These are phyloP conservation scores for Talaromyces wortmannii DNA, from an alignment of 495 filamentous ascomycete genomes.

Conservation along the genomic window DNA sequence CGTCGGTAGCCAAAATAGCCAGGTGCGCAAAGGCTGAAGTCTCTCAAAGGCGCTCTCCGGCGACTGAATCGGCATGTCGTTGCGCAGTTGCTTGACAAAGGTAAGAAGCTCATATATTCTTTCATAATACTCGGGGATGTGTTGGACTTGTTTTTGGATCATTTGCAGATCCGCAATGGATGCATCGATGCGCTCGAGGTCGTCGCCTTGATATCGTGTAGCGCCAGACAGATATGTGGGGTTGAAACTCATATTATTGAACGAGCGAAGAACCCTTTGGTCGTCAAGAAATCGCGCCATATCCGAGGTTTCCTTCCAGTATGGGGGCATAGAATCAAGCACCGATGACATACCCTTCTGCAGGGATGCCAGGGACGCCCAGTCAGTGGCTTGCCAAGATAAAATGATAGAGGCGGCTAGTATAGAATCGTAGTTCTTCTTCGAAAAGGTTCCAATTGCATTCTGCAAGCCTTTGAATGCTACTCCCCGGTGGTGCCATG, in stretches of 20 bases:
- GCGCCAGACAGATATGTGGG: constrained; percentile 27
- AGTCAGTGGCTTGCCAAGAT: constrained; percentile 95
- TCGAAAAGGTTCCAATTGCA: constrained; percentile 78
- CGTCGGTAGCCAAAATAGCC: constrained; percentile 92
- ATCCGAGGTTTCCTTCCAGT: constrained; percentile 82
- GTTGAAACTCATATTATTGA: constrained; percentile 31
- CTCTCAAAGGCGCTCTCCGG: constrained; percentile 81
- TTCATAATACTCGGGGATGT: constrained; percentile 66
- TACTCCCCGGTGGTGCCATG: constrained; percentile 75
- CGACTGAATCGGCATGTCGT: constrained; percentile 63
- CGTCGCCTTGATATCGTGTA: constrained; percentile 46
- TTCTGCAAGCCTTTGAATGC: constrained; percentile 85
- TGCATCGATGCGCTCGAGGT: constrained; percentile 60
- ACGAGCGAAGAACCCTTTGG: constrained; percentile 40
- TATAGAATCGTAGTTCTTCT: constrained; percentile 82
- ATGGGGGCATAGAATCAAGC: constrained; percentile 78
- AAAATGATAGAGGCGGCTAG: constrained; percentile 87
- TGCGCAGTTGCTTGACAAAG: constrained; percentile 73
- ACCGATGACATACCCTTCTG: constrained; percentile 91
- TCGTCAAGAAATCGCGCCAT: constrained; percentile 79
- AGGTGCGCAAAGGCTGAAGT: constrained; percentile 75
- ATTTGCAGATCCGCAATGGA: constrained; percentile 47
- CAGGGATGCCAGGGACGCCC: constrained; percentile 84
- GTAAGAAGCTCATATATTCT: constrained; percentile 70
- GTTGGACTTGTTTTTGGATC: constrained; percentile 62